A percentile compares a stretch with the other conserved stretches of the same genome.
phyloP scores from a whole-genome alignment of 495 filamentous ascomycete genomes.

The Margaritispora aquatica region DNA sequence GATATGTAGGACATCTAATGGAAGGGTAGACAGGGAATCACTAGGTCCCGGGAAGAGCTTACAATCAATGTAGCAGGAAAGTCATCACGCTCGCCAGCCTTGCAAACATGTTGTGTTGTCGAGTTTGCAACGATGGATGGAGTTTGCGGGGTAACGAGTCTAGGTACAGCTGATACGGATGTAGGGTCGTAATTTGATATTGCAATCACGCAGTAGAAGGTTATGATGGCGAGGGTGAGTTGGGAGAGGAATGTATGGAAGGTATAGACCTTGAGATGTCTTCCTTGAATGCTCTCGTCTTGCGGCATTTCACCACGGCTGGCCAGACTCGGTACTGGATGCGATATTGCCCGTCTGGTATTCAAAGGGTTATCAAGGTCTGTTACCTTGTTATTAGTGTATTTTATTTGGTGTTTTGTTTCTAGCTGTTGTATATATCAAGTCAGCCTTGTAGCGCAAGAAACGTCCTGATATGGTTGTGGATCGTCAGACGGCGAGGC shows the following conservation, averaged over 20 bases:
- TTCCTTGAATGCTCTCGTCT: too few relatives aligned
- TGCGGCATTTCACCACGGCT: too few relatives aligned
- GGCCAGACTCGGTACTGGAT: too few relatives aligned
- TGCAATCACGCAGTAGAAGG: constrained; percentile 5
- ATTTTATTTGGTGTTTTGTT: too few relatives aligned
- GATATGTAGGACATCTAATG: neutral
- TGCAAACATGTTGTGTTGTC: neutral
- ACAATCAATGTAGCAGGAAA: neutral
- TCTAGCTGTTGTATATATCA: too few relatives aligned
- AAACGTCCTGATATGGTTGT: too few relatives aligned
- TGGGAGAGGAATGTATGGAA: constrained; percentile 1
- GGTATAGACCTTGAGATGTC: too few relatives aligned
- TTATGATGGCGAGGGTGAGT: constrained; percentile 5
- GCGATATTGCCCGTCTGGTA: too few relatives aligned
- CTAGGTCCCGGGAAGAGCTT: constrained; percentile 3
- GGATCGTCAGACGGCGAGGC: too few relatives aligned
- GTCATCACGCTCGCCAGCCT: neutral
- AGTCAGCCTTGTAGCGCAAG: too few relatives aligned
- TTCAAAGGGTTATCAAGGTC: too few relatives aligned
- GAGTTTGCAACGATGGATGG: neutral
- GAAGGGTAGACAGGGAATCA: neutral
- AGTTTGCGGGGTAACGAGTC: neutral
- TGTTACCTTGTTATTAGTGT: too few relatives aligned
- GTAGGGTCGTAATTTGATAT: constrained; percentile 4
- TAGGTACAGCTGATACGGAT: neutral